These are phyloP conservation scores for Amauroascus verrucosus DNA, from an alignment of 2,329 filamentous ascomycete genomes.

Conservation along the genomic window DNA sequence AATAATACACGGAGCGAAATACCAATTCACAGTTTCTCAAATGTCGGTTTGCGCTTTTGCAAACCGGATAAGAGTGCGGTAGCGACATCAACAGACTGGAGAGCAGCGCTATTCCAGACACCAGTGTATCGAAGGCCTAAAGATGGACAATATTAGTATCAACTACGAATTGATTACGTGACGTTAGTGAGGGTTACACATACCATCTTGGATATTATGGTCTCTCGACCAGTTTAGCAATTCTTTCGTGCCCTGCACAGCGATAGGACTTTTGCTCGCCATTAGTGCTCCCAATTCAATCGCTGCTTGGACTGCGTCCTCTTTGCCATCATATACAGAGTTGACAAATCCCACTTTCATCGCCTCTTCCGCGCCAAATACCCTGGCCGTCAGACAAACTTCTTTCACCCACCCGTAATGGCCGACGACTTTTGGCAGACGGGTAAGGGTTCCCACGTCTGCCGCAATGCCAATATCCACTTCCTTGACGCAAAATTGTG, in stretches of 20 bases:
- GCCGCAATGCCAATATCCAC: constrained; percentile 43
- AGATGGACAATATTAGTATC: neutral
- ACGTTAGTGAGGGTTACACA: constrained; percentile 20
- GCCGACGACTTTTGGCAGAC: constrained; percentile 40
- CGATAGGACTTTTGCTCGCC: constrained; percentile 74
- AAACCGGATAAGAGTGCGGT: constrained; percentile 65
- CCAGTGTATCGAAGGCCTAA: constrained; percentile 67
- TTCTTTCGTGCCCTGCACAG: constrained; percentile 79
- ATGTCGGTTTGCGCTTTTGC: constrained; percentile 67
- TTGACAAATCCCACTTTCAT: constrained; percentile 36
- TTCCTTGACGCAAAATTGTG: constrained; percentile 38
- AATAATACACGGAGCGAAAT: neutral
- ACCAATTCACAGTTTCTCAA: constrained; percentile 61
- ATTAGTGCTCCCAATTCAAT: constrained; percentile 55
- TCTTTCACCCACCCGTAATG: constrained; percentile 41
- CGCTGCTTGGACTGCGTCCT: constrained; percentile 51
- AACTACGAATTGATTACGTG: neutral
- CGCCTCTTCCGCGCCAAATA: constrained; percentile 39
- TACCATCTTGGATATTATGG: constrained; percentile 64
- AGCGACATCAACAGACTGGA: constrained; percentile 71
- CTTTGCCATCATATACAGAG: constrained; percentile 42
- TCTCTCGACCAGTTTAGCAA: constrained; percentile 73
- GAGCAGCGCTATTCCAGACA: constrained; percentile 74
- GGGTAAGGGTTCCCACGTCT: constrained; percentile 39
- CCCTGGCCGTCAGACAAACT: constrained; percentile 35